Conservation (phyloP, 2,329 filamentous ascomycete genomes). For the Zasmidium cellare region DNA sequence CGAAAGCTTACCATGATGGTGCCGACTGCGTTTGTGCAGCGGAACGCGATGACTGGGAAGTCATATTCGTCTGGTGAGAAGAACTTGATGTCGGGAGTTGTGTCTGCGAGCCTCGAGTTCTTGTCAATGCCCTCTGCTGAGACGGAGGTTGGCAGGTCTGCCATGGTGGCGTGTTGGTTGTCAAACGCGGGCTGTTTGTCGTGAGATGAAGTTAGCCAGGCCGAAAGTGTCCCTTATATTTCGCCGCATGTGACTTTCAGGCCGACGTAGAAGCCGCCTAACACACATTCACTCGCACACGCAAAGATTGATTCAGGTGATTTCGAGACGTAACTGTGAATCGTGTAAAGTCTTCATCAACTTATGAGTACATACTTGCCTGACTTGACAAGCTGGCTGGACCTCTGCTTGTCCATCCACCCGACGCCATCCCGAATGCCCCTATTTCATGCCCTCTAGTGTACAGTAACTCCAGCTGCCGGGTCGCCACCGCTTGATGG, state of each 20-base stretch:
- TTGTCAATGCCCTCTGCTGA: conserved; percentile 19
- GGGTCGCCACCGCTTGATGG: conserved; percentile 3
- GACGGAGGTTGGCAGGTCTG: neutral
- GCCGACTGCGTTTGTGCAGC: conserved; percentile 6
- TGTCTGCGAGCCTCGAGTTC: conserved; percentile 15
- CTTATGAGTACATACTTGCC: conserved; percentile 2
- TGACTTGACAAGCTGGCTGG: neutral
- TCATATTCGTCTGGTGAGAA: conserved; percentile 8
- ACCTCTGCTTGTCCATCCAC: neutral
- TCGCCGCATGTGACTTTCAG: neutral
- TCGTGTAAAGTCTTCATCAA: neutral
- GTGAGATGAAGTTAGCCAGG: neutral
- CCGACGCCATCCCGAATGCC: neutral
- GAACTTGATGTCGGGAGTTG: conserved; percentile 19
- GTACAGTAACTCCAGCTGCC: neutral
- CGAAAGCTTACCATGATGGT: neutral
- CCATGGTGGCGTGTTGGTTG: neutral
- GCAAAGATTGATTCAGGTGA: neutral
- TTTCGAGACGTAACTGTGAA: neutral
- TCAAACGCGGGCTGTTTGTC: neutral
- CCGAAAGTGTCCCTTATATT: neutral
- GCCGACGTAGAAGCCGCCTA: neutral
- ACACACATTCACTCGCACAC: neutral
- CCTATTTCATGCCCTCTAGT: neutral
- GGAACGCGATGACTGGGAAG: conserved; percentile 20